Base-by-base conservation (phyloP, 768 basidiomycete genomes). In the Termitomyces sp. region DNA sequence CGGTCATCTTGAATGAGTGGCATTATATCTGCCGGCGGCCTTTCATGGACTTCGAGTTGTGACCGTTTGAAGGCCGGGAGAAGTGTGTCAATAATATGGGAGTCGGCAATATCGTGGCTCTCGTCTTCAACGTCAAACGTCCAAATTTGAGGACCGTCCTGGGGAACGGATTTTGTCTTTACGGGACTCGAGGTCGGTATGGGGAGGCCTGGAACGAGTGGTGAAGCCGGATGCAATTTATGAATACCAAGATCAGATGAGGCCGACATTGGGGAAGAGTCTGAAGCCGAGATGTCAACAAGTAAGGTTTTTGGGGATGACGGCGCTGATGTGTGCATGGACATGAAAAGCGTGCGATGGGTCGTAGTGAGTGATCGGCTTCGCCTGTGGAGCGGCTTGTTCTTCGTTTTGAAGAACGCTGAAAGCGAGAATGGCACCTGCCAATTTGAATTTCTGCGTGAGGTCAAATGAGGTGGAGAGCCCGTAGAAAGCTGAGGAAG, bases 221-320 rank as follows among this genome's bases (percentile, higher is more conserved):
- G 64, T 38, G 55, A 54, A 35, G 37, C 53, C 23, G 61, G 43
- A 28, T 54, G 50, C 46, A 63, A 46, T 30, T 59, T 61, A 31
- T 63, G 63, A 21, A 62, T 62, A 3, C 65, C 65, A 9, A 66
- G 47, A 45, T 66, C 65, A 3, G 65, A 66, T 7, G 65, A 63
- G 8, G 63, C 38, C 9, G 63, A 60, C 21, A 45, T 54, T 1
- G 62, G 53, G 14, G 64, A 63, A 23, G 61, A 62, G 17, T 40
- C 50, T 19, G 65, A 61, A 7, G 57, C 45, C 10, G 63, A 63
- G 42, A 66, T 60, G 53, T 66, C 65, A 23, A 66, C 60, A 28
- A 66, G 62, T 3, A 59, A 51, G 5, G 55, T 47, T 17, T 63
- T 62, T 1, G 65, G 54, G 15, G 63, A 59, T 12, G 63, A 30